phyloP scores from a whole-genome alignment of 805 yeast species.

The Lachancea kluyveri region DNA sequence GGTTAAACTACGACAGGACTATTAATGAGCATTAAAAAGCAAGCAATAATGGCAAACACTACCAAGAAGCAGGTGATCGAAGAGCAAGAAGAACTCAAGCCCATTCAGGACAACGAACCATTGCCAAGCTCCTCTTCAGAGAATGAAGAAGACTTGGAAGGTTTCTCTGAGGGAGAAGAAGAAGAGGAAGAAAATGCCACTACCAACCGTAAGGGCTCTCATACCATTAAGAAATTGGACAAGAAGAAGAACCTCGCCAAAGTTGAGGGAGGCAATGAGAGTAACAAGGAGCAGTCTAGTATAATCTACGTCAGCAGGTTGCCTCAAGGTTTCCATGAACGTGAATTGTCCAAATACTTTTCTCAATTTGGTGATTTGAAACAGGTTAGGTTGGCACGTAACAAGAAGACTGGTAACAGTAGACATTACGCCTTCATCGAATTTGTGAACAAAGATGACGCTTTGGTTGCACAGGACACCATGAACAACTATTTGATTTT shows the following conservation, averaged over 20 bases:
- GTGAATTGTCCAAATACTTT: conserved; percentile 68
- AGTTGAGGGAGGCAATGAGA: conserved; percentile 13
- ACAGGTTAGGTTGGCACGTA: conserved; percentile 76
- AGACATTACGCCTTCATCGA: conserved; percentile 91
- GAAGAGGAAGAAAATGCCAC: conserved; percentile 19
- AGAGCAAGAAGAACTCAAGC: conserved; percentile 9
- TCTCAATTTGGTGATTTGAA: conserved; percentile 84
- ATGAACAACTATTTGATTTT: conserved; percentile 91
- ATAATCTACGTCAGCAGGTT: conserved; percentile 86
- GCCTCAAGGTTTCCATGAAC: conserved; percentile 89
- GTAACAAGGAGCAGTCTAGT: conserved; percentile 40
- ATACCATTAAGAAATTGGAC: conserved; percentile 27
- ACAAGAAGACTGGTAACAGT: conserved; percentile 82
- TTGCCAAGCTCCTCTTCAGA: conserved; percentile 22
- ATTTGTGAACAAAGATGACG: conserved; percentile 67
- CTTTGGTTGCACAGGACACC: conserved; percentile 84
- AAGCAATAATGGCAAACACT: conserved; percentile 6
- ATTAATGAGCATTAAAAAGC: too few relatives aligned
- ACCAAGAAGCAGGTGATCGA: conserved; percentile 12
- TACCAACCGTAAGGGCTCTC: conserved; percentile 10
- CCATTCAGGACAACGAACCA: conserved; percentile 21
- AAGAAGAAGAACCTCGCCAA: conserved; percentile 20
- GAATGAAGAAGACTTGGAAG: conserved; percentile 26
- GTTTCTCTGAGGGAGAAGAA: conserved; percentile 29
- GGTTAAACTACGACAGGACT: too few relatives aligned